Base-by-base conservation (phyloP, 169 alveolate species). In the Condylostoma magnum region DNA sequence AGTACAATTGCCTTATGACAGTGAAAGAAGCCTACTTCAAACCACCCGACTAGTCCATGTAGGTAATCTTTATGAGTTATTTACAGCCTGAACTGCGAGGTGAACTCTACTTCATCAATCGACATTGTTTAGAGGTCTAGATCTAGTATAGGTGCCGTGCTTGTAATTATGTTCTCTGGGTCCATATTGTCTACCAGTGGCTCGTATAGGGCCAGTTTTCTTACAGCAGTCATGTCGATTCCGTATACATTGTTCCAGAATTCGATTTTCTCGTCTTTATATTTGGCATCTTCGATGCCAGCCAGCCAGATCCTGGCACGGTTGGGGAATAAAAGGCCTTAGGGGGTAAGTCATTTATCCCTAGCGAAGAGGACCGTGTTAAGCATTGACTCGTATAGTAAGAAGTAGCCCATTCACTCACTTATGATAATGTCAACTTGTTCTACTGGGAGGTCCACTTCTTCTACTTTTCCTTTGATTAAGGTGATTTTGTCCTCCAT, bases 361-460 rank as follows among this genome's bases (percentile, higher is more conserved):
- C 99, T 93, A 53, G 99, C 98, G 84, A 69, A 95, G 43, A 97
- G 67, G 25, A 97, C 99, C 36, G 99, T 92, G 73, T 96, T 99
- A 15, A 97, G 87, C 99, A 97, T 98, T 63, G 96, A 89, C 84
- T 97, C 99, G 79, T 95, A 97, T 12, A 98, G 91, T n/a, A 97
- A 86, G 80, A 97, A 95, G 77, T 97, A 97, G 0, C 99, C 99
- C 99, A 98, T 97, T 99, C 99, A 97, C 80, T 98, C 99, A 28
- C 98, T 89, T 43, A 98, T 89, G 52, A 98, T 98, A 54, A 97
- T 96, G 77, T 98, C 99, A 3, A 98, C 99, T 57, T 94, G 83
- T 48, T 93, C 95, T 6, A 96, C 97, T 18, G 99, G 99, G 28
- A 96, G 86, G 34, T 87, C 96, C 12, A 97, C 84, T 38, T 98